A percentile compares a stretch with the other conserved stretches of the same genome.
Conservation (phyloP, 2,329 filamentous ascomycete genomes). For the Diplodia sapinea region DNA sequence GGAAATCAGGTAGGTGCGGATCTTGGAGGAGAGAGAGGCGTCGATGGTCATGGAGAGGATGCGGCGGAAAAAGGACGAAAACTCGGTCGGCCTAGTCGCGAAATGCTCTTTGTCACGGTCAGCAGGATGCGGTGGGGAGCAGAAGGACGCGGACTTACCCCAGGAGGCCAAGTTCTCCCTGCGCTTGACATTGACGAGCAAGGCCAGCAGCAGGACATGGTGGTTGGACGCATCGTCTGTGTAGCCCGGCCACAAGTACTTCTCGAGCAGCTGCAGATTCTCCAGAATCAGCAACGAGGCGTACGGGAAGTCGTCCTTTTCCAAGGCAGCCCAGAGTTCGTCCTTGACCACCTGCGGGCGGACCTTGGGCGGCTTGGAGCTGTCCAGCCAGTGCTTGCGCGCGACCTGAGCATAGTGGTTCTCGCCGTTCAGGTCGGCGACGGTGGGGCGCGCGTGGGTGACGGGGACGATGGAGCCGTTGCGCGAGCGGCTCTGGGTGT, state of each 20-base stretch:
- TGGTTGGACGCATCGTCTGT: conserved; percentile 87
- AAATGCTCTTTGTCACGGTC: conserved; percentile 64
- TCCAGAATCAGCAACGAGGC: conserved; percentile 83
- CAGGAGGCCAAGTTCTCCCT: conserved; percentile 87
- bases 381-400: conserved; percentile 81
- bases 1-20: conserved; percentile 79
- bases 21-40: conserved; percentile 49
- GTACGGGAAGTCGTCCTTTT: conserved; percentile 78
- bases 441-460: conserved; percentile 61
- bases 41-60: conserved; percentile 82
- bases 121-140: not conserved
- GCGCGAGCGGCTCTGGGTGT: conserved; percentile 34
- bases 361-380: conserved; percentile 67
- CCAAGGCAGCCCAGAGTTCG: conserved; percentile 86
- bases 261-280: conserved; percentile 87
- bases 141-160: conserved; percentile 43
- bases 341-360: conserved; percentile 82
- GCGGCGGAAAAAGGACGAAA: conserved; percentile 87
- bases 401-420: conserved; percentile 72
- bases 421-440: conserved; percentile 73
- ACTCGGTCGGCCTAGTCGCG: conserved; percentile 75
- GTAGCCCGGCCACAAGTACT: conserved; percentile 95
- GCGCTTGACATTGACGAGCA: conserved; percentile 87
- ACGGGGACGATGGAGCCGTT: conserved; percentile 37
- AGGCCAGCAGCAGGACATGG: conserved; percentile 83